Percentiles rank a stretch among this genome's conserved stretches.
Conservation (phyloP, 225 moss, liverwort and hornwort genomes). For the Climacium dendroides region DNA sequence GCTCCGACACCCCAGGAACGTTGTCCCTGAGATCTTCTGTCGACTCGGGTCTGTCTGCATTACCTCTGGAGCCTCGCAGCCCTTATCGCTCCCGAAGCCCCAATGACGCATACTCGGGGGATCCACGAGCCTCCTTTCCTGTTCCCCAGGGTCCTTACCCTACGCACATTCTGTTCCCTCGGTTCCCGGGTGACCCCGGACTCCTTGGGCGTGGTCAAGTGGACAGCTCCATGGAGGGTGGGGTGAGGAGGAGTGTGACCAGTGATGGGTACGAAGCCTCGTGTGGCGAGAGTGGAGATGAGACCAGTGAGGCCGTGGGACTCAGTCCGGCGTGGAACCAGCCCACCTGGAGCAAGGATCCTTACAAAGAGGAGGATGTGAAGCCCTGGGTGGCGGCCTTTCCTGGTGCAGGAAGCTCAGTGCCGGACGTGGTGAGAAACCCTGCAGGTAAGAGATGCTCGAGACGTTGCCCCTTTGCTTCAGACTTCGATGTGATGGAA, state of each 20-base stretch:
- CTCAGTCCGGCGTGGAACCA: constrained; percentile 31
- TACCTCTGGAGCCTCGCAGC: constrained; percentile 16
- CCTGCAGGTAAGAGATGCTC: constrained; percentile 10
- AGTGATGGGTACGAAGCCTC: constrained; percentile 98
- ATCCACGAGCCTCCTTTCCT: constrained; percentile 10
- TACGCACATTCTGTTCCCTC: constrained; percentile 6
- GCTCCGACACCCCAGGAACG: neutral
- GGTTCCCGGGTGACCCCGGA: constrained; percentile 10
- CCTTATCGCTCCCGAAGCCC: constrained; percentile 9
- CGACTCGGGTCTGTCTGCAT: neutral
- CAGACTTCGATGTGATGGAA: neutral
- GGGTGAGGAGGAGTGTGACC: constrained; percentile 4
- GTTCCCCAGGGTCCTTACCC: neutral
- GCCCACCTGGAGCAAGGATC: constrained; percentile 41
- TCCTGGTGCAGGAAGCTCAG: neutral
- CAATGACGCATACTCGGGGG: neutral
- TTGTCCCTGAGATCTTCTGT: neutral
- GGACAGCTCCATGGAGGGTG: neutral
- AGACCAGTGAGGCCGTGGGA: constrained; percentile 45
- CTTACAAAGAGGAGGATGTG: constrained; percentile 9
- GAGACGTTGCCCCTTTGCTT: neutral
- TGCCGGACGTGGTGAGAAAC: constrained; percentile 2
- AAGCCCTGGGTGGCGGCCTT: constrained; percentile 27
- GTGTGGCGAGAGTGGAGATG: constrained; percentile 61
- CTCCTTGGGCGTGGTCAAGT: neutral